Evolutionary conservation across 1,139 yeast species (phyloP), one percentile per base, ranked within the genome.

Genomic region (Debaryomyces singareniensis): DNA sequence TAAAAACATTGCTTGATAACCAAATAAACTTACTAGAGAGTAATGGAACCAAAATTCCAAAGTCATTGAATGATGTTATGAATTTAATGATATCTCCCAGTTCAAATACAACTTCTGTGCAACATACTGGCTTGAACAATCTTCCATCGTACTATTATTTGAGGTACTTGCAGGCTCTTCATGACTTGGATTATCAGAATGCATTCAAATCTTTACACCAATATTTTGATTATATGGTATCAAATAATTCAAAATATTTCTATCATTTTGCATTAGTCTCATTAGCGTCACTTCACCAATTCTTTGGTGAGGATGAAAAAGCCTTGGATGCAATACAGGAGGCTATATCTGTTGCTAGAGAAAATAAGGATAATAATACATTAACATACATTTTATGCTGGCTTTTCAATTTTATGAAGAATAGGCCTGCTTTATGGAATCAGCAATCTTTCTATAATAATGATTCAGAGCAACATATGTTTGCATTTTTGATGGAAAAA

Each of bases 271-370:
- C 96, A 1, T 59, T 87, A 25, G 67, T 87, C 12, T 78, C 87
- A 9, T 59, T 84, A 30, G 95, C 95, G 0, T 69, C 85, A 0
- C 58, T 87, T 26, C 91, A 86, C 44, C 84, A 85, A 13, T 74
- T 74, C 33, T 86, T 84, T 53, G 79, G 82, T 21, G 82, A 82
- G 40, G 77, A 76, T 39, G 71, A 69, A 16, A 85, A 84, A 39
- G 95, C 96, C 0, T 54, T 84, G 11, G 70, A 79, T 40, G 82
- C 95, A 1, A 82, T 87, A 4, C 86, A 82, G 40, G 96, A 87
- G 48, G 93, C 96, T 0, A 81, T 87, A 3, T 68, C 84, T 3
- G 89, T 87, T 2, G 96, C 96, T 0, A 62, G 96, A 42, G 96
- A 87, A 45, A 80, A 83, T 44, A 79, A 78, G 40, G 96, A 87